Base-by-base conservation (phyloP, 208 protist species). In the Trypanosoma platydactyli region DNA sequence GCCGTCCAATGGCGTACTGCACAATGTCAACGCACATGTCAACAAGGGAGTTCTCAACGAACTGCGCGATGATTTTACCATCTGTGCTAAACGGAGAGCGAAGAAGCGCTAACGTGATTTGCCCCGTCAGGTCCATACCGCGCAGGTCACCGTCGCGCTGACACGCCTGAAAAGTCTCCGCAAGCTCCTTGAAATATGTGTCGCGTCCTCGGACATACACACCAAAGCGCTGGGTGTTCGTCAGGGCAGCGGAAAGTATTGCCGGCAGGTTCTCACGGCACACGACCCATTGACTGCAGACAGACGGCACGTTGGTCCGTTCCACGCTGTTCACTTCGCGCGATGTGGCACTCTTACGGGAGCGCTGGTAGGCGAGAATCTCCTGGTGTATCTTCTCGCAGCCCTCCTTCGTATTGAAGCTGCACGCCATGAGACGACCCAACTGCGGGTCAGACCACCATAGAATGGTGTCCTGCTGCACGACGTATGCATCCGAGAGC, bases 1-100 rank as follows among this genome's bases (percentile, higher is more conserved):
- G 68, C 4, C 80, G 65, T 24, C 88, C 88, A 56, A 94, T 76
- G 12, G 57, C 85, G 75, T 84, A 83, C 73, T 94, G 88, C 42
- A 94, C 83, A 57, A 89, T 88, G 68, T 94, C 85, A 40, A 94
- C 81, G 64, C 76, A 80, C 40, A 63, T 71, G 50, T 94, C 82
- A 48, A 91, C 77, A 64, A 69, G 54, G 7, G 70, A 63, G 46
- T 84, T 79, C 42, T 91, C 83, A 0, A 94, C 81, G 49, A 89
- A 88, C 62, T 91, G 85, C 3, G 78, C 66, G 50, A 94, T 71
- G 40, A 91, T 87, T 64, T 79, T 82, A 7, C 73, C 76, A n/a
- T 94, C 84, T 4, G 83, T 82, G 64, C 61, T 87, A 75, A 86
- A 91, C 1, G 88, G 88, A 7, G 77, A 44, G 38, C 76, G 71